Evolutionary conservation across 495 filamentous ascomycete genomes (phyloP).

Genomic region (Astrothelium macrocarpum): DNA sequence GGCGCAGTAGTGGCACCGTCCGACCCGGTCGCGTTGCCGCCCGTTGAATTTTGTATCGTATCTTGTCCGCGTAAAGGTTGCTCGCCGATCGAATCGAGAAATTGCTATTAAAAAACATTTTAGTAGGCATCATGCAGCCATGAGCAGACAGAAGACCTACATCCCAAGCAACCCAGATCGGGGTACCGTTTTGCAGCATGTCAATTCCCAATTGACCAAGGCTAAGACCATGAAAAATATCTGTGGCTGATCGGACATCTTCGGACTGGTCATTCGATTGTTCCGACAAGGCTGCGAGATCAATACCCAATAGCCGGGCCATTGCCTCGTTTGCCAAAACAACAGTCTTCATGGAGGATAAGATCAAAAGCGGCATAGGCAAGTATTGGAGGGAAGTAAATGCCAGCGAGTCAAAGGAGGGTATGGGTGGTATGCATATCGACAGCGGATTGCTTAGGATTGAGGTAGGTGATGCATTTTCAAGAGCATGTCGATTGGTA

Average conservation of each 20-base stretch:
- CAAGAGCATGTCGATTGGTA: background rate
- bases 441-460: background rate
- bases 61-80: constrained; percentile 18
- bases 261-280: constrained; percentile 12
- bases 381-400: constrained; percentile 59
- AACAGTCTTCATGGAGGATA: constrained; percentile 53
- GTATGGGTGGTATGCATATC: background rate
- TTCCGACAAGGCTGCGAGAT: constrained; percentile 10
- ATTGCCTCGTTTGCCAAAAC: constrained; percentile 63
- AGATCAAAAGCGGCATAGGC: constrained; percentile 54
- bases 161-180: constrained; percentile 36
- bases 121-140: background rate
- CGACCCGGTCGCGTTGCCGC: background rate
- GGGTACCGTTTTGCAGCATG: constrained; percentile 45
- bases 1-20: constrained; percentile 16
- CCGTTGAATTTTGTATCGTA: background rate
- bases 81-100: constrained; percentile 26
- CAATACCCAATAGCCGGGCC: constrained; percentile 50
- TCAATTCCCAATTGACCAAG: constrained; percentile 54
- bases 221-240: constrained; percentile 45
- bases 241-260: constrained; percentile 26
- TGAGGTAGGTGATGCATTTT: background rate
- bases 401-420: constrained; percentile 29
- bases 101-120: constrained; percentile 11
- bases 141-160: constrained; percentile 10